Percentiles rank a stretch among this genome's conserved stretches.
Conservation (phyloP, 768 basidiomycete species). For the Tylopilus subfusipes region DNA sequence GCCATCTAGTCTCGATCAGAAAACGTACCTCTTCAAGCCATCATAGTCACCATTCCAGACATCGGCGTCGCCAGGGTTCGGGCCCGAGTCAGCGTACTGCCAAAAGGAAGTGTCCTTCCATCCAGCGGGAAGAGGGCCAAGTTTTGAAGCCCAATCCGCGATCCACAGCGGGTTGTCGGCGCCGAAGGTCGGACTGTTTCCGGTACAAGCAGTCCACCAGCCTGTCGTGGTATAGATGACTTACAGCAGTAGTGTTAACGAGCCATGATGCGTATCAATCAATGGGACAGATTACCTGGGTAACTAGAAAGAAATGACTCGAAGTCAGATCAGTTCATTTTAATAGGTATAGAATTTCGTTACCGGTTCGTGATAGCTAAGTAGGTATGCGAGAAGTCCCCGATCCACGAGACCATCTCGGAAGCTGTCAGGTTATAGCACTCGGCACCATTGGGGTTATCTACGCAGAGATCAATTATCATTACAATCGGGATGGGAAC, state of each 20-base stretch:
- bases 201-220: slow-evolving; percentile 70
- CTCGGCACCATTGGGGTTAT: slow-evolving; percentile 46
- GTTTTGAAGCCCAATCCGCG: slow-evolving; percentile 46
- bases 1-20: background rate
- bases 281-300: slow-evolving; percentile 32
- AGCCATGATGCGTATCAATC: background rate
- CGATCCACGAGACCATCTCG: slow-evolving; percentile 59
- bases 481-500: background rate
- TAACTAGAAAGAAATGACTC: slow-evolving; percentile 28
- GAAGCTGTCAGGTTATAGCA: slow-evolving; percentile 54
- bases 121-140: slow-evolving; percentile 57
- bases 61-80: slow-evolving; percentile 57
- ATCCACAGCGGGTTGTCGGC: slow-evolving; percentile 58
- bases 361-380: slow-evolving; percentile 45
- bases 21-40: slow-evolving; percentile 37
- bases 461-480: slow-evolving; percentile 28
- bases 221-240: slow-evolving; percentile 62
- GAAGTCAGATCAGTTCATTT: background rate
- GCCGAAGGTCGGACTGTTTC: slow-evolving; percentile 50
- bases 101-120: slow-evolving; percentile 56
- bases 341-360: background rate
- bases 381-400: slow-evolving; percentile 60
- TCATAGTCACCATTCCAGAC: slow-evolving; percentile 50
- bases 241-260: slow-evolving; percentile 14
- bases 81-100: slow-evolving; percentile 54